A percentile compares a stretch with the other conserved stretches of the same genome.
These are phyloP conservation scores for Saccharata proteae DNA, from an alignment of 2,329 filamentous ascomycete species.

Conservation along the genomic window DNA sequence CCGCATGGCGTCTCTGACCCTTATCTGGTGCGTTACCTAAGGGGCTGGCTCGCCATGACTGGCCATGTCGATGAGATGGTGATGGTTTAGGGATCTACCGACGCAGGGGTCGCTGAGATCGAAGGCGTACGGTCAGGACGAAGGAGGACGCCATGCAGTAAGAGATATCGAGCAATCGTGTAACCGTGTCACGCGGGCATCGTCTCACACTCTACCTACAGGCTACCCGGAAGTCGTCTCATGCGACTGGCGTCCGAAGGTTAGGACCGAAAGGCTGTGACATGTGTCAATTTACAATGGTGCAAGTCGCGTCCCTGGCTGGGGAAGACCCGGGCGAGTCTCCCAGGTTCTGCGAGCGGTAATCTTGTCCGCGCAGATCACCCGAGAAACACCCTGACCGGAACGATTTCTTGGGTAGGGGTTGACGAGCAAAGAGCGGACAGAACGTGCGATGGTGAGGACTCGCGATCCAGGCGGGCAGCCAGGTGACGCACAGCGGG, in stretches of 20 bases:
- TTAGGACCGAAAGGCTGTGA: slow-evolving; percentile 8
- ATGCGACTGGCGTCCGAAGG: no score
- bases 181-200: slow-evolving; percentile 7
- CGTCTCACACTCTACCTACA: slow-evolving; percentile 1
- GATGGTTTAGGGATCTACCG: not conserved
- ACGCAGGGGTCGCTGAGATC: slow-evolving; percentile 6
- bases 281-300: slow-evolving; percentile 10
- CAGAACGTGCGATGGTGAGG: no score
- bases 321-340: slow-evolving; percentile 8
- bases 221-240: slow-evolving; percentile 4
- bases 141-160: no score
- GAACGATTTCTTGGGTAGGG: slow-evolving; percentile 7
- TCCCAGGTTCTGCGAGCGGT: slow-evolving; percentile 9
- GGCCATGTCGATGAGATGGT: slow-evolving; percentile 4
- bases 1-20: not conserved
- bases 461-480: no score
- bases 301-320: no score
- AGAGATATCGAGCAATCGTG: slow-evolving; percentile 4
- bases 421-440: no score
- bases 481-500: not conserved
- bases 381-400: slow-evolving; percentile 8
- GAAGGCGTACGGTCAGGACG: slow-evolving; percentile 1
- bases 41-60: slow-evolving; percentile 2
- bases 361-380: slow-evolving; percentile 9
- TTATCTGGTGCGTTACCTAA: not conserved